Conservation (phyloP, 2,329 filamentous ascomycete species). For the Colletotrichum spinosum region DNA sequence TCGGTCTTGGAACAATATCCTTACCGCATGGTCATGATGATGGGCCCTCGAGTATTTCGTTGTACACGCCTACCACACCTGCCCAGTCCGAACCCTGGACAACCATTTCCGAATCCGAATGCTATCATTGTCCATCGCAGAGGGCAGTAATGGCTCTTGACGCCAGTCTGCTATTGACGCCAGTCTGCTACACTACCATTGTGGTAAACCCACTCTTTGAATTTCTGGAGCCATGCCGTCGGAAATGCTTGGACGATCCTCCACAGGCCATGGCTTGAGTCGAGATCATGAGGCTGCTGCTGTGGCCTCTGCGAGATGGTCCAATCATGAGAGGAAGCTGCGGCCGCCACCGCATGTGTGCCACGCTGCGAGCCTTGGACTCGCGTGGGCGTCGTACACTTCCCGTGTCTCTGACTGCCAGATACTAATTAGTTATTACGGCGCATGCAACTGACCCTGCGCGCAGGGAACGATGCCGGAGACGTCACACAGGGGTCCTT, state of each 20-base stretch:
- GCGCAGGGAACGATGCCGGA: background rate
- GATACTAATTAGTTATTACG: too few species aligned
- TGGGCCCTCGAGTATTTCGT: background rate
- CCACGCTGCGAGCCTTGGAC: background rate
- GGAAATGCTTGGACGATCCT: constrained; percentile 17
- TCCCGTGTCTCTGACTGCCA: too few species aligned
- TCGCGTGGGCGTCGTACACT: too few species aligned
- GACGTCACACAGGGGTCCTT: constrained; percentile 1
- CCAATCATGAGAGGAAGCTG: constrained; percentile 17
- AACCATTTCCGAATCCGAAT: too few species aligned
- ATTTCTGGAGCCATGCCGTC: background rate
- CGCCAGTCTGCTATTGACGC: too few species aligned
- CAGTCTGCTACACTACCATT: too few species aligned
- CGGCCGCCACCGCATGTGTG: constrained; percentile 15
- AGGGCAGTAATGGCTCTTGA: too few species aligned
- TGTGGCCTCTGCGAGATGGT: constrained; percentile 13
- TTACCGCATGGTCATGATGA: constrained; percentile 5
- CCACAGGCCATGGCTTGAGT: background rate
- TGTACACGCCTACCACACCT: background rate
- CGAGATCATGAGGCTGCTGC: constrained; percentile 34
- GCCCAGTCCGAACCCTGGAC: too few species aligned
- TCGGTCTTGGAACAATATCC: constrained; percentile 15
- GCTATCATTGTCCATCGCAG: too few species aligned
- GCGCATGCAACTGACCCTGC: too few species aligned
- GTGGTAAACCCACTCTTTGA: background rate